These are phyloP conservation scores for Parachlorella kessleri DNA, from an alignment of 139 green algal species.

Conservation along the genomic window DNA sequence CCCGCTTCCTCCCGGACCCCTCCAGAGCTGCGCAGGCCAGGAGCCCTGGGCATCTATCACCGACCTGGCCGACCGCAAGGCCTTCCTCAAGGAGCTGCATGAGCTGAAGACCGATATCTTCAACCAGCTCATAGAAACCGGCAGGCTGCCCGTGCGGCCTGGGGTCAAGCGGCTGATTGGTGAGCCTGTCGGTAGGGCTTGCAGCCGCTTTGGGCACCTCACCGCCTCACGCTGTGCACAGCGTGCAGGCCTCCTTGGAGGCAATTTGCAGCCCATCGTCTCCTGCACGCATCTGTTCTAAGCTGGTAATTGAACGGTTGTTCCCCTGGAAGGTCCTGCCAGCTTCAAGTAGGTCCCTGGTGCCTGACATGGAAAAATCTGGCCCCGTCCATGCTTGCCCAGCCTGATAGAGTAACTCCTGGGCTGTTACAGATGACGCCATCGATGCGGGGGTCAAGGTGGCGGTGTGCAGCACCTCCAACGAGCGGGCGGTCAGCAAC, in stretches of 20 bases:
- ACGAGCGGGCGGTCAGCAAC: constrained; percentile 93
- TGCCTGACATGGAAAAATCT: too few relatives aligned
- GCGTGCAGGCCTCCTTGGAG: too few relatives aligned
- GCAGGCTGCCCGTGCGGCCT: constrained; percentile 88
- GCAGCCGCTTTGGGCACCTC: too few relatives aligned
- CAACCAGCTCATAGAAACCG: constrained; percentile 90
- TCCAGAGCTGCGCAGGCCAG: not conserved
- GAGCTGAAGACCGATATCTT: constrained; percentile 96
- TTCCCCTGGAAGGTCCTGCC: too few relatives aligned
- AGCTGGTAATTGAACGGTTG: too few relatives aligned
- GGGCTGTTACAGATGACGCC: constrained; percentile 69
- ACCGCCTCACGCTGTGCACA: too few relatives aligned
- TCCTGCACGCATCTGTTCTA: too few relatives aligned
- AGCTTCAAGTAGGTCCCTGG: too few relatives aligned
- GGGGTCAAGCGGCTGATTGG: constrained; percentile 86
- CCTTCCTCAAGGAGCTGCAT: constrained; percentile 90
- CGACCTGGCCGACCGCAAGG: constrained; percentile 56
- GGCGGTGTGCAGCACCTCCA: constrained; percentile 97
- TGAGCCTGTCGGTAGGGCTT: too few relatives aligned
- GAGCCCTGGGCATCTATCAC: constrained; percentile 25
- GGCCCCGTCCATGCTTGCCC: not conserved
- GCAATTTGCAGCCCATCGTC: too few relatives aligned
- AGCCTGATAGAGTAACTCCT: not conserved
- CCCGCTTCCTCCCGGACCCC: too few relatives aligned
- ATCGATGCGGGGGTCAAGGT: constrained; percentile 82